Evolutionary conservation across 805 yeast genomes (phyloP).

Genomic region (Aciculoconidium aculeatum): DNA sequence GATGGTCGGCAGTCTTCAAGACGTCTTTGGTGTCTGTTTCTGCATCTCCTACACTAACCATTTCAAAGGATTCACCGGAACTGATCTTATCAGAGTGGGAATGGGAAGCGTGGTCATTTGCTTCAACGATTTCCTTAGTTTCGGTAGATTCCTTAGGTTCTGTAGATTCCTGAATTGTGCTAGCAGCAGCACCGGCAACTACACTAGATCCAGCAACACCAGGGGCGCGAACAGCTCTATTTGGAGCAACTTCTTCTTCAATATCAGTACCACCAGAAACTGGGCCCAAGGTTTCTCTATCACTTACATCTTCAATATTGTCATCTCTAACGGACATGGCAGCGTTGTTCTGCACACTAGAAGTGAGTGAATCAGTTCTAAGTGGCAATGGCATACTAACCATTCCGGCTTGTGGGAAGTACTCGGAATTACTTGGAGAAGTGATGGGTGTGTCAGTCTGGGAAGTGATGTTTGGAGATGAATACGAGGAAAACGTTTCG

Average conservation of each 20-base stretch:
- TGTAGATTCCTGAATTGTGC: too few relatives aligned
- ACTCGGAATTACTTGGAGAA: slow-evolving; percentile 44
- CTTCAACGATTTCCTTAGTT: too few relatives aligned
- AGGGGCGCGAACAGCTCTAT: too few relatives aligned
- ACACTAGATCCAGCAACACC: too few relatives aligned
- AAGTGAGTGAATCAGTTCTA: slow-evolving; percentile 75
- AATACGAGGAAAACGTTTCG: too few relatives aligned
- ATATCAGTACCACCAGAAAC: slow-evolving; percentile 22
- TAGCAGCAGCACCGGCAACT: too few relatives aligned
- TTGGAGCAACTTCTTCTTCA: slow-evolving; percentile 20
- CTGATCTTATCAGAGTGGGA: slow-evolving; percentile 36
- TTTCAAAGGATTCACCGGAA: slow-evolving; percentile 48
- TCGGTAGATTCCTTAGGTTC: too few relatives aligned
- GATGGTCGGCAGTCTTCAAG: slow-evolving; percentile 1
- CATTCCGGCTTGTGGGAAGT: slow-evolving; percentile 38
- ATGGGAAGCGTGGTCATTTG: too few relatives aligned
- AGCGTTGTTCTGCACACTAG: slow-evolving; percentile 89
- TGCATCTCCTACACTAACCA: slow-evolving; percentile 48
- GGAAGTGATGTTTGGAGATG: slow-evolving; percentile 1
- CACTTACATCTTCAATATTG: slow-evolving; percentile 39
- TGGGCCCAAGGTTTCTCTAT: slow-evolving; percentile 33
- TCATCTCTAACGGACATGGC: slow-evolving; percentile 86
- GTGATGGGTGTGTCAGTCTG: slow-evolving; percentile 30
- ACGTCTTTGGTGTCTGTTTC: slow-evolving; percentile 11
- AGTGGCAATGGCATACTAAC: slow-evolving; percentile 41